These are phyloP conservation scores for Leccinum incarnatum DNA, from an alignment of 768 basidiomycete genomes.

Conservation along the genomic window DNA sequence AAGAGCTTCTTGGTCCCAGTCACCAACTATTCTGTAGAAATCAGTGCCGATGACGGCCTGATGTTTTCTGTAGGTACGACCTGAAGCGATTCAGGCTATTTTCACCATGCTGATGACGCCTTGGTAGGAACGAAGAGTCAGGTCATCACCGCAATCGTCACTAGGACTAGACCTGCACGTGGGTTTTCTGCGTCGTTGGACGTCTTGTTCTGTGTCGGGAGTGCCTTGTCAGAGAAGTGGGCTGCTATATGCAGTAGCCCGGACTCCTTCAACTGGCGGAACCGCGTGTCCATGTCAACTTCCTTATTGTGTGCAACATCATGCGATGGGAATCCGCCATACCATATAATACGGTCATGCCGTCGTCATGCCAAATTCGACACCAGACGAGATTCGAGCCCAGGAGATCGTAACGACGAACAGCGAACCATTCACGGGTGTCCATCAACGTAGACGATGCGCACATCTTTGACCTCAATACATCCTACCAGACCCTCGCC, in stretches of 20 bases:
- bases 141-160: not conserved
- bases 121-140: not conserved
- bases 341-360: too few relatives aligned
- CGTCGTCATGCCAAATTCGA: slow-evolving; percentile 9
- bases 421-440: slow-evolving; percentile 5
- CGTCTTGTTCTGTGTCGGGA: not conserved
- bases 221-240: slow-evolving; percentile 5
- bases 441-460: slow-evolving; percentile 2
- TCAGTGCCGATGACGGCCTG: not conserved
- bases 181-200: slow-evolving; percentile 1
- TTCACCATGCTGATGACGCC: not conserved
- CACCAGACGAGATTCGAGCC: slow-evolving; percentile 4
- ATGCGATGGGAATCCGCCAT: not conserved
- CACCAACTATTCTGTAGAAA: slow-evolving; percentile 5
- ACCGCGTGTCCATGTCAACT: too few relatives aligned
- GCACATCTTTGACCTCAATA: slow-evolving; percentile 11
- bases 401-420: slow-evolving; percentile 5
- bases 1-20: not conserved
- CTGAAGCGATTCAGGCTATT: not conserved
- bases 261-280: not conserved
- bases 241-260: not conserved
- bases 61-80: slow-evolving; percentile 1
- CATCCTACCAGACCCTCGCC: slow-evolving; percentile 12
- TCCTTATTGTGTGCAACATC: not conserved
- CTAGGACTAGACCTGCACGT: slow-evolving; percentile 14